Conservation (phyloP, 2,329 filamentous ascomycete species). For the Verticillium dahliae region DNA sequence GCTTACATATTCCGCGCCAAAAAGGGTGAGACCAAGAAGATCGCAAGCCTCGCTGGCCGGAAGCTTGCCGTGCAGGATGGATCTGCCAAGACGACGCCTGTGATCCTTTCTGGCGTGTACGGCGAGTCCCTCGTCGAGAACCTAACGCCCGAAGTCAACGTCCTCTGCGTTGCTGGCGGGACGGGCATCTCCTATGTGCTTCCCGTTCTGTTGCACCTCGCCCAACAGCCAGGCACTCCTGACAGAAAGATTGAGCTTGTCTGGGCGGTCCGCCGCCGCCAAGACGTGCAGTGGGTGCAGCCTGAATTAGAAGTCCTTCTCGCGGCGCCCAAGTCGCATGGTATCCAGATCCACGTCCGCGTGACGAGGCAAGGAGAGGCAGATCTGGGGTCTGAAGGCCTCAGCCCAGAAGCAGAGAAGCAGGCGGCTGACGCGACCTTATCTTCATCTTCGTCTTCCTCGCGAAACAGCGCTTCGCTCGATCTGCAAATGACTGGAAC, state of each 20-base stretch:
- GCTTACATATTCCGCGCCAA: constrained; percentile 53
- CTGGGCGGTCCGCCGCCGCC: background rate
- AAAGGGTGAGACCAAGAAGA: constrained; percentile 52
- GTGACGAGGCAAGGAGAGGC: constrained; percentile 9
- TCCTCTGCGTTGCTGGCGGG: constrained; percentile 31
- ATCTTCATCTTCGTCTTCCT: background rate
- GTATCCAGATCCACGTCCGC: constrained; percentile 1
- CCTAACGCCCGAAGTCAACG: constrained; percentile 25
- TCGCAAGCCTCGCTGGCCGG: constrained; percentile 37
- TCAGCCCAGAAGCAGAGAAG: constrained; percentile 7
- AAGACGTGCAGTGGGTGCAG: constrained; percentile 1
- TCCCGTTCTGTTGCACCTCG: background rate
- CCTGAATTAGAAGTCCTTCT: constrained; percentile 20
- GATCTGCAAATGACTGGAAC: constrained; percentile 1
- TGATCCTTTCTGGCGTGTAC: constrained; percentile 59
- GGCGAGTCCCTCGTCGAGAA: constrained; percentile 41
- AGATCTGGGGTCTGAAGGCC: background rate
- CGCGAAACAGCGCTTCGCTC: constrained; percentile 2
- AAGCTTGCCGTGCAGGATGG: constrained; percentile 49
- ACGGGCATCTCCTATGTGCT: background rate
- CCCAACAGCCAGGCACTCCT: background rate
- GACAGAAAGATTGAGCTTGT: background rate
- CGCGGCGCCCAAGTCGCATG: background rate
- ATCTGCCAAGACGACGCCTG: constrained; percentile 41
- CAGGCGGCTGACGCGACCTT: constrained; percentile 12